Conservation (phyloP, 331 rosid genomes). For the Quercus lobata region DNA sequence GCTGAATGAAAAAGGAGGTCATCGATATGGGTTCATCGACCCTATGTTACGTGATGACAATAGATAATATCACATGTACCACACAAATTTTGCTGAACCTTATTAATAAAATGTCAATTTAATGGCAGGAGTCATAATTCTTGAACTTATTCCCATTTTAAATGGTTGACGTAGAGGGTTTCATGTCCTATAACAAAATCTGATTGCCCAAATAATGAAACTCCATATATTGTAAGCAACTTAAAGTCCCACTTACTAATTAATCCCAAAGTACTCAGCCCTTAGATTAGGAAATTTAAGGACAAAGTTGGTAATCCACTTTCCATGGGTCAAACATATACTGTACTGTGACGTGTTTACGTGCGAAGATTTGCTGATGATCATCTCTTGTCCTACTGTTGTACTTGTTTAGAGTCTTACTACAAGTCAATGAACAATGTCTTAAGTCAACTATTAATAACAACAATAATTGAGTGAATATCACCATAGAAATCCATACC, state of each 20-base stretch:
- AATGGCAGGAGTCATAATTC: too few species aligned
- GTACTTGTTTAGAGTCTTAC: neutral
- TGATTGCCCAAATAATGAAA: too few species aligned
- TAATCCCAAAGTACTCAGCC: too few species aligned
- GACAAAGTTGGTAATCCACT: conserved; percentile 32
- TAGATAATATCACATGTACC: too few species aligned
- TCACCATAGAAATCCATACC: neutral
- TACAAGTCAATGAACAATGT: neutral
- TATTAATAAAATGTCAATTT: too few species aligned
- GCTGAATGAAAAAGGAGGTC: too few species aligned
- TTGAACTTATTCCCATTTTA: too few species aligned
- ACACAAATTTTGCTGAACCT: rapidly evolving
- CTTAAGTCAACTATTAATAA: neutral
- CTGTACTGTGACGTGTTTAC: neutral
- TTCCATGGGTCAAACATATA: conserved; percentile 37
- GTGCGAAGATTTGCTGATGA: too few species aligned
- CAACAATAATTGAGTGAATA: neutral
- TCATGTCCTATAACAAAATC: too few species aligned
- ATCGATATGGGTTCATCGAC: rapidly evolving
- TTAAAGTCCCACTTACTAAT: too few species aligned
- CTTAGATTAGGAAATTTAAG: neutral
- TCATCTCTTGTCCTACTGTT: neutral
- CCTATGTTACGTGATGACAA: rapidly evolving
- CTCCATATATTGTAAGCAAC: too few species aligned
- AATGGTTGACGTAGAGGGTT: too few species aligned